Evolutionary conservation across 257 asterid species (phyloP), one percentile per base, ranked within the genome.

Genomic region (Gentiana dahurica): DNA sequence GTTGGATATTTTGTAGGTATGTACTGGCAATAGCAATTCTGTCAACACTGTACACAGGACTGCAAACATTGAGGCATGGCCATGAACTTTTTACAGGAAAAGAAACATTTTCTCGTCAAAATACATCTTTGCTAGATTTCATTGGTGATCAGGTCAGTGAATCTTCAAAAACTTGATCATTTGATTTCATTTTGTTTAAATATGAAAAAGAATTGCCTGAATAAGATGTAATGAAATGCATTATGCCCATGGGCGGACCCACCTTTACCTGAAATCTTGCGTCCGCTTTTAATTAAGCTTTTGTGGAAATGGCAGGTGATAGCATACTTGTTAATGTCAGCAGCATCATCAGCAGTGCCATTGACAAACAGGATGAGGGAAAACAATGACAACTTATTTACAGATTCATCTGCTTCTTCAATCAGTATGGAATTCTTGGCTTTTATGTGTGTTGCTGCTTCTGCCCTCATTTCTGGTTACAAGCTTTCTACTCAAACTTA

Each of bases 341-440:
- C 95, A 39, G 95, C 95, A 54, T 92, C 99, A 59, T 70, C 99
- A 0, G 97, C 97, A 0, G 84, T 92, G 55, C 99, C 99, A 4
- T 33, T 88, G 74, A 88, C 97, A 11, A 83, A 88, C 74, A 67
- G 63, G 46, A 75, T 85, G 91, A 72, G 99, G 66, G 81, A 73
- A 85, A 82, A 77, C 36, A 64, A 73, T 7, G 99, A 85, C 58
- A 88, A 85, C 78, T 77, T 83, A 65, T 92, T 92, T 60, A 92
- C 99, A 8, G 99, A 92, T 64, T 72, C 95, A 4, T 86, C 95
- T 24, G 95, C 94, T 13, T 58, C 97, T 3, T 85, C 97, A 49
- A 88, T 85, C 43, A 73, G 88, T 65, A 78, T 92, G 95, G 89
- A 66, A 58, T 78, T 92, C 69, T 72, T 92, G 37, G 99, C 95